phyloP scores from a whole-genome alignment of 179 eudicot species.

The Silene coronaria region DNA sequence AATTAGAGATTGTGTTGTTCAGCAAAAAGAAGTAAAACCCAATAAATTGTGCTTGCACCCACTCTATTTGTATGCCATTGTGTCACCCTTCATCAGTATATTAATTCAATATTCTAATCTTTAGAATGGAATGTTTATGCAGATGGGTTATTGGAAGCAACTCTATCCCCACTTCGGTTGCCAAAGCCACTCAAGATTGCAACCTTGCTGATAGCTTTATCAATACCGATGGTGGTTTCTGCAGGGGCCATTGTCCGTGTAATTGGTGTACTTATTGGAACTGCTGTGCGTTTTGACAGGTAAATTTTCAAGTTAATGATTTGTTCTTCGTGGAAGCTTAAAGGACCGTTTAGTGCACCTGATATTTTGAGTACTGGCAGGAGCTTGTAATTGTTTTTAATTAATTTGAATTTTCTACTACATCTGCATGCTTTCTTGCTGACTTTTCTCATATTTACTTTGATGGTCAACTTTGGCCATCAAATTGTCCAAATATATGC shows the following conservation, averaged over 20 bases:
- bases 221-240: constrained; percentile 68
- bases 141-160: constrained; percentile 99
- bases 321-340: background rate
- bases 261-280: constrained; percentile 60
- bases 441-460: no score
- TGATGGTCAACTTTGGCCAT: no score
- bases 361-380: no score
- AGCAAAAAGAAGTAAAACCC: background rate
- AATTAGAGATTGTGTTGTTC: background rate
- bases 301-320: constrained; percentile 20
- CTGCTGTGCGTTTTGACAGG: constrained; percentile 77
- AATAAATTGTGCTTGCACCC: background rate
- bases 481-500: no score
- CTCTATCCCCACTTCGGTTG: constrained; percentile 70
- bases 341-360: no score
- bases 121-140: constrained; percentile 22
- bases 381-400: no score
- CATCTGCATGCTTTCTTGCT: no score
- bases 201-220: constrained; percentile 66
- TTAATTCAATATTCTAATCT: constrained; percentile 17
- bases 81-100: constrained; percentile 2
- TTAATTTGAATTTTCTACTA: no score
- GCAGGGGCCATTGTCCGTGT: constrained; percentile 63
- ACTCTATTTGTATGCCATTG: background rate
- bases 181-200: constrained; percentile 80